Percentiles rank a stretch among this genome's conserved stretches.
Conservation (phyloP, 2,329 filamentous ascomycete species). For the Ambrosiella xylebori region DNA sequence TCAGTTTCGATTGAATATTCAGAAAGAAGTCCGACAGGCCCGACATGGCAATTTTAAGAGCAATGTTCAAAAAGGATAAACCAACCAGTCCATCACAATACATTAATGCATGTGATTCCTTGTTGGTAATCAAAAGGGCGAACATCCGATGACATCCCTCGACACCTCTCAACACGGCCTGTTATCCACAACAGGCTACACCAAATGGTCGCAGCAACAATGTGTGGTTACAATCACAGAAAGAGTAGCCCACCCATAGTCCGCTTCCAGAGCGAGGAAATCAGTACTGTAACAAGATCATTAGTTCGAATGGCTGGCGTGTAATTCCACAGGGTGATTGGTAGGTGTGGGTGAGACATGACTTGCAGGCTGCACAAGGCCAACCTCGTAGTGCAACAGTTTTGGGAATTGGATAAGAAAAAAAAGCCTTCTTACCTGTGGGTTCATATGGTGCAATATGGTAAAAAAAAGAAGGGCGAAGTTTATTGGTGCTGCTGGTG, state of each 20-base stretch:
- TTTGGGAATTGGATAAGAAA: background rate
- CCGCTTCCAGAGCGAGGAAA: background rate
- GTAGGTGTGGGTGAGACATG: background rate
- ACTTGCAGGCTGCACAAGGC: background rate
- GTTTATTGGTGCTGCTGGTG: background rate
- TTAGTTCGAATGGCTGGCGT: background rate
- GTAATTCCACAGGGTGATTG: background rate
- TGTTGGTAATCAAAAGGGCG: too few species aligned
- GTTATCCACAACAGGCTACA: too few species aligned
- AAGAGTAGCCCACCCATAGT: background rate
- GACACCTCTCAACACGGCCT: too few species aligned
- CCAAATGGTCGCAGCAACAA: too few species aligned
- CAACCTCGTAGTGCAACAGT: background rate
- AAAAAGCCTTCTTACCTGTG: background rate
- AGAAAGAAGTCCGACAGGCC: background rate
- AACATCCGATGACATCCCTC: too few species aligned
- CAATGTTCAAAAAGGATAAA: background rate
- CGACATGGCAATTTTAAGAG: background rate
- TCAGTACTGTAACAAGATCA: background rate
- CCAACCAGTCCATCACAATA: background rate
- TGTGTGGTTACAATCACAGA: background rate
- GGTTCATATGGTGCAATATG: too few species aligned
- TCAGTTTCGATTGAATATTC: too few species aligned
- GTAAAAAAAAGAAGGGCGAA: too few species aligned
- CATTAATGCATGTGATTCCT: background rate